Percentiles rank a stretch among this genome's conserved stretches.
Conservation (phyloP, 345 rosid genomes). For the Eucalyptus erythrocorys region DNA sequence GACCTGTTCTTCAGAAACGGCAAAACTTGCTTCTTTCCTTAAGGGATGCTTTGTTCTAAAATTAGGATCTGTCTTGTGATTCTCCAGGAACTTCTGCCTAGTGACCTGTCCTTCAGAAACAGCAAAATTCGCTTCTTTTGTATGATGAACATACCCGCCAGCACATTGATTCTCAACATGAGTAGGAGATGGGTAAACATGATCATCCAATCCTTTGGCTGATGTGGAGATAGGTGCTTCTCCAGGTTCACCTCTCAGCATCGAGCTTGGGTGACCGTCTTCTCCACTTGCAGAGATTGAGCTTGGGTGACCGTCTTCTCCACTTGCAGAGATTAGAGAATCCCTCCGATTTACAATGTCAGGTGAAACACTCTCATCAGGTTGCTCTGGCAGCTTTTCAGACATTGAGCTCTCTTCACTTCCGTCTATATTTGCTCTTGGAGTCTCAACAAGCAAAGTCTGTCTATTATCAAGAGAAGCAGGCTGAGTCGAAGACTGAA, state of each 20-base stretch:
- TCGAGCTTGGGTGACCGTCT: background rate
- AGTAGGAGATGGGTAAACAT: background rate
- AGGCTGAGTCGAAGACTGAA: background rate
- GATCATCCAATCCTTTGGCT: background rate
- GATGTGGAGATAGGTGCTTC: background rate
- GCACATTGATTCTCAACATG: background rate
- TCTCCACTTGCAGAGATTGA: background rate
- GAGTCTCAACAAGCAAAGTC: background rate
- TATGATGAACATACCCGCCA: background rate
- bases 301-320: background rate
- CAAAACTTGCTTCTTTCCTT: background rate
- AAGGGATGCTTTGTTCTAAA: background rate
- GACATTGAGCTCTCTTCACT: background rate
- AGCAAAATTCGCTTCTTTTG: background rate
- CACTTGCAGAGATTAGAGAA: background rate
- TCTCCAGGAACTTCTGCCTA: background rate
- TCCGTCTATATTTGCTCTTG: background rate
- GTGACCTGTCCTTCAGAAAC: background rate
- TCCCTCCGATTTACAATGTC: background rate
- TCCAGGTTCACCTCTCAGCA: background rate
- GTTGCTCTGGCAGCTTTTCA: background rate
- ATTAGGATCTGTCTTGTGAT: background rate
- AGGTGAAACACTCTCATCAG: background rate
- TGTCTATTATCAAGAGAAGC: background rate
- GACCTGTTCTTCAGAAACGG: background rate